Percentiles rank a stretch among this genome's conserved stretches.
phyloP scores from a whole-genome alignment of 2,329 filamentous ascomycete species.

The Rhinocladiella similis region DNA sequence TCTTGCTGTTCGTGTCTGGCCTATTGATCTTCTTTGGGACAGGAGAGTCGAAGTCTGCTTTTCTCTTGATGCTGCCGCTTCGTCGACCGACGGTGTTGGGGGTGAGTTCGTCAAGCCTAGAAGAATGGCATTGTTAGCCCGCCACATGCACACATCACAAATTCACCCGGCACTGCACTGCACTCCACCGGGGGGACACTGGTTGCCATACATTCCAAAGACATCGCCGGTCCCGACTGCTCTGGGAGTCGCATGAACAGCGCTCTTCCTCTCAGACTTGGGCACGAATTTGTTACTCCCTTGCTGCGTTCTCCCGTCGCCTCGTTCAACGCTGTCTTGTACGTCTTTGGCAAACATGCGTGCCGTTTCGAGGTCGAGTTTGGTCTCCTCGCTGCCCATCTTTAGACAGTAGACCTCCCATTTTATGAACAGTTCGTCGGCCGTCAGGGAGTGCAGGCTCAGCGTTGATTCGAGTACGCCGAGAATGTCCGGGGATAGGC shows the following conservation, averaged over 20 bases:
- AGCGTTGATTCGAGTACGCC: constrained; percentile 83
- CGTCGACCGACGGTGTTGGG: constrained; percentile 58
- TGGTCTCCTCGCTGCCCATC: constrained; percentile 79
- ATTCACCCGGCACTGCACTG: too few relatives aligned
- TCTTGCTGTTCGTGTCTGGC: constrained; percentile 40
- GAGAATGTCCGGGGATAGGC: constrained; percentile 74
- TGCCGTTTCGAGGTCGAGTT: constrained; percentile 68
- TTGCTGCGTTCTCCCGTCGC: constrained; percentile 62
- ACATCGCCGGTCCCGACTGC: constrained; percentile 65
- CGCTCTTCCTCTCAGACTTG: constrained; percentile 63
- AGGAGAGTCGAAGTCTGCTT: constrained; percentile 52
- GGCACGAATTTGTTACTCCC: constrained; percentile 53
- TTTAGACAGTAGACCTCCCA: constrained; percentile 98
- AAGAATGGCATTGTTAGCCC: neutral
- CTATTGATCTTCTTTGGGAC: constrained; percentile 43
- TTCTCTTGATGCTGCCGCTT: constrained; percentile 53
- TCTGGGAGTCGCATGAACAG: constrained; percentile 60
- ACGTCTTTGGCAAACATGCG: constrained; percentile 82
- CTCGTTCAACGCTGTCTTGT: constrained; percentile 79
- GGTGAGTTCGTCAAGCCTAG: constrained; percentile 67
- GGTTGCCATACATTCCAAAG: constrained; percentile 68
- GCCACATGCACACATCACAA: neutral
- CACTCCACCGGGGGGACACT: too few relatives aligned
- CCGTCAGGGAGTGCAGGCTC: constrained; percentile 74
- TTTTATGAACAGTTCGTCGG: constrained; percentile 93